Conservation (phyloP, 768 basidiomycete genomes). For the Hebeloma cylindrosporum region DNA sequence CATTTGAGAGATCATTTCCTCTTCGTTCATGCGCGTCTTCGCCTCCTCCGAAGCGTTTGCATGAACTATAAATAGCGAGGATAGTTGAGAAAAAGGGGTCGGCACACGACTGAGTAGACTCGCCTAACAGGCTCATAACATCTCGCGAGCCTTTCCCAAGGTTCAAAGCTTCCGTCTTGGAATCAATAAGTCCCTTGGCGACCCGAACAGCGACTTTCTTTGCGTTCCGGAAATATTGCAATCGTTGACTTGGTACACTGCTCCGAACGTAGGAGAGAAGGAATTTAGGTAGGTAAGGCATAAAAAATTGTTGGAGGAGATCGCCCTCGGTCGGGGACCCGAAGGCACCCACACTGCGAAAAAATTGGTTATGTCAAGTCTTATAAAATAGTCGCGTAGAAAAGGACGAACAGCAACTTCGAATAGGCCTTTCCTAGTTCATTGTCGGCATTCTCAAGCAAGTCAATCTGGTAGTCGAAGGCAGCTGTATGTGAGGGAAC, state of each 20-base stretch:
- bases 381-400: neutral
- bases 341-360: constrained; percentile 32
- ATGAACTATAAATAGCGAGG: constrained; percentile 35
- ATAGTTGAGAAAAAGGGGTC: neutral
- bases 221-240: constrained; percentile 32
- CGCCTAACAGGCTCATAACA: constrained; percentile 46
- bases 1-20: constrained; percentile 49
- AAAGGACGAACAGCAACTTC: constrained; percentile 37
- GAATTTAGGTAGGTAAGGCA: constrained; percentile 28
- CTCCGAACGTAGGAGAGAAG: constrained; percentile 37
- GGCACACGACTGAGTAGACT: constrained; percentile 4
- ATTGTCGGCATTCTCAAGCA: constrained; percentile 37
- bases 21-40: constrained; percentile 41
- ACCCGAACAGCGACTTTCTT: constrained; percentile 31
- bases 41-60: constrained; percentile 51
- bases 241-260: constrained; percentile 29
- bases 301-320: constrained; percentile 33
- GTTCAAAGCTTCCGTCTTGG: constrained; percentile 33
- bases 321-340: constrained; percentile 28
- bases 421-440: constrained; percentile 36
- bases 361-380: neutral
- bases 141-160: constrained; percentile 38
- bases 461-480: constrained; percentile 50
- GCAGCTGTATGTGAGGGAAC: constrained; percentile 35
- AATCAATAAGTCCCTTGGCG: constrained; percentile 35